Evolutionary conservation across 192 early-diverging fungal species (phyloP).

Genomic region (Blastocladiella britannica): DNA sequence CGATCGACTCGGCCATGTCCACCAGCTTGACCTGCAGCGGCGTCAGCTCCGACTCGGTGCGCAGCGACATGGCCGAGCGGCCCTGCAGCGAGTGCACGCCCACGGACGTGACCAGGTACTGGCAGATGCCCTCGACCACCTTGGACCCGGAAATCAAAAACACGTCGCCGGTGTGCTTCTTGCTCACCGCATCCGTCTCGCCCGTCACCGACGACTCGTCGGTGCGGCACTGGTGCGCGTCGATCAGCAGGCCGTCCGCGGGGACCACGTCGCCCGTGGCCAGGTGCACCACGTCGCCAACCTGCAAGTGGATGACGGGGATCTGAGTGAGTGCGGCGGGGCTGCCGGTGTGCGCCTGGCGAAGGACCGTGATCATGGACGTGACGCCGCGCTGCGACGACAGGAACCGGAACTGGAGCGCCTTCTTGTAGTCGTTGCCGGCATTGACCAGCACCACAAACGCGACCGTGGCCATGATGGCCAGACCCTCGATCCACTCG

Average conservation of each 20-base stretch:
- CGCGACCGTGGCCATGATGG: slow-evolving; percentile 63
- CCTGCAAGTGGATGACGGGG: slow-evolving; percentile 56
- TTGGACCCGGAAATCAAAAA: slow-evolving; percentile 83
- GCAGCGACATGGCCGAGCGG: slow-evolving; percentile 74
- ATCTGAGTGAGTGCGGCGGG: slow-evolving; percentile 46
- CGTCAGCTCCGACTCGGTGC: slow-evolving; percentile 52
- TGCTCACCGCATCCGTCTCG: slow-evolving; percentile 68
- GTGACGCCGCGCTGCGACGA: slow-evolving; percentile 74
- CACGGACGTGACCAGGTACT: slow-evolving; percentile 62
- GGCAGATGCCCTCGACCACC: slow-evolving; percentile 71
- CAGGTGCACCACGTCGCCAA: slow-evolving; percentile 71
- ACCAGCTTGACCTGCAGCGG: slow-evolving; percentile 88
- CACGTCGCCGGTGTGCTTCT: slow-evolving; percentile 39
- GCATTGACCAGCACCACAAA: slow-evolving; percentile 78
- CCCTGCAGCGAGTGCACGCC: slow-evolving; percentile 74
- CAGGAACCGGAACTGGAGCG: slow-evolving; percentile 66
- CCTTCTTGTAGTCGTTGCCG: slow-evolving; percentile 80
- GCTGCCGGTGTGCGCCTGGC: slow-evolving; percentile 30
- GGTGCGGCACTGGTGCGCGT: slow-evolving; percentile 54
- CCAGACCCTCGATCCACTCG: slow-evolving; percentile 32
- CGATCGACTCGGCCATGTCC: slow-evolving; percentile 75
- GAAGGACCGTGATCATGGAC: slow-evolving; percentile 29
- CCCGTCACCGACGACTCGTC: slow-evolving; percentile 87
- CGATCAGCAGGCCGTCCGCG: slow-evolving; percentile 72
- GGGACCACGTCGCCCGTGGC: slow-evolving; percentile 85